These are phyloP conservation scores for Aspergillus mulundensis DNA, from an alignment of 495 filamentous ascomycete species.

Conservation along the genomic window DNA sequence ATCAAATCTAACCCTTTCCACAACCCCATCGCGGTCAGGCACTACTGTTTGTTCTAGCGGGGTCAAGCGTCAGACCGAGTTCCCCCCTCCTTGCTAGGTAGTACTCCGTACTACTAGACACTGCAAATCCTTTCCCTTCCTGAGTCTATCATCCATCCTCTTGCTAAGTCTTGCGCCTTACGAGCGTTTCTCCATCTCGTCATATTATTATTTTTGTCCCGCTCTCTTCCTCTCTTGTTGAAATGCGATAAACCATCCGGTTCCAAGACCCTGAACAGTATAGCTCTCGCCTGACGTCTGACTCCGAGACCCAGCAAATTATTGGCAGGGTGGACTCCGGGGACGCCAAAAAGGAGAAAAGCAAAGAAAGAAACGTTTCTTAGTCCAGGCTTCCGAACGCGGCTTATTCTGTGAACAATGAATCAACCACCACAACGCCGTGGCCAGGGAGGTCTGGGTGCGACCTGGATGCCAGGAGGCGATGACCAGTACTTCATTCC, in stretches of 20 bases:
- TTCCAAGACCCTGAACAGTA: slow-evolving; percentile 4
- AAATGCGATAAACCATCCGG: slow-evolving; percentile 8
- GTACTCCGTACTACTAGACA: neutral
- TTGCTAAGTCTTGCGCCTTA: slow-evolving; percentile 1
- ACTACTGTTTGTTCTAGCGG: slow-evolving; percentile 8
- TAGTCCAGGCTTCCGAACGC: neutral
- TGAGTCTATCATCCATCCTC: neutral
- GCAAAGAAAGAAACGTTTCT: slow-evolving; percentile 15
- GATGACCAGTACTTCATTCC: slow-evolving; percentile 73
- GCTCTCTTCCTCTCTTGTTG: slow-evolving; percentile 2
- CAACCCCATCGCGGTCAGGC: neutral
- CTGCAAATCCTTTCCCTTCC: slow-evolving; percentile 12
- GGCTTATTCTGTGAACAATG: slow-evolving; percentile 23
- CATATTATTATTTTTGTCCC: slow-evolving; percentile 11
- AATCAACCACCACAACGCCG: slow-evolving; percentile 41
- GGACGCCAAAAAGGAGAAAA: slow-evolving; percentile 6
- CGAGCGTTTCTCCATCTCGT: slow-evolving; percentile 4
- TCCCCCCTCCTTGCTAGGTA: neutral
- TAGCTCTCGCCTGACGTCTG: slow-evolving; percentile 14
- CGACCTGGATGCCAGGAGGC: slow-evolving; percentile 87
- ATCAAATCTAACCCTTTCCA: neutral
- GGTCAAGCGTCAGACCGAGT: slow-evolving; percentile 9
- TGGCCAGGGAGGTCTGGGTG: slow-evolving; percentile 57
- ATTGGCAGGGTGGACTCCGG: slow-evolving; percentile 13
- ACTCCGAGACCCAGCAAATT: slow-evolving; percentile 11